Percentiles rank a stretch among this genome's conserved stretches.
phyloP scores from a whole-genome alignment of 2,329 filamentous ascomycete species.

The Paramyrothecium roridum region DNA sequence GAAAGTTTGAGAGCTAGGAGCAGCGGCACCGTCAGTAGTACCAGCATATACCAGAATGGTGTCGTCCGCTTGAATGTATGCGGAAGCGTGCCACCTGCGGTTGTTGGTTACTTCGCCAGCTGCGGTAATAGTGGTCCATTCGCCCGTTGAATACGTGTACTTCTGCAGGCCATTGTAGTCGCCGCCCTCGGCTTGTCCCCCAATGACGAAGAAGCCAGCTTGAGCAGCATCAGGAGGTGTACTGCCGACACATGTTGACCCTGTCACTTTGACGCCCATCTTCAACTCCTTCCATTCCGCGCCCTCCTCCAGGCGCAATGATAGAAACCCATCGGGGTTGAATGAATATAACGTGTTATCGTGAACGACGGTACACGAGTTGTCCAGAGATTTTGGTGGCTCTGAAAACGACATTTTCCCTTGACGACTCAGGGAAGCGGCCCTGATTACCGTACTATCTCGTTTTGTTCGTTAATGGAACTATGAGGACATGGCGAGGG shows the following conservation, averaged over 20 bases:
- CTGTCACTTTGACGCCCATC: constrained; percentile 67
- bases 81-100: constrained; percentile 70
- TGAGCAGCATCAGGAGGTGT: constrained; percentile 54
- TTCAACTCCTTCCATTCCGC: constrained; percentile 68
- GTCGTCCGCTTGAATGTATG: constrained; percentile 68
- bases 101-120: constrained; percentile 57
- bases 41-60: constrained; percentile 81
- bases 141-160: constrained; percentile 50
- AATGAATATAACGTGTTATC: constrained; percentile 84
- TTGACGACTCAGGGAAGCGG: background rate
- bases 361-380: constrained; percentile 78
- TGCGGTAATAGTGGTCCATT: constrained; percentile 47
- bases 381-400: constrained; percentile 66
- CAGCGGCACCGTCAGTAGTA: constrained; percentile 54
- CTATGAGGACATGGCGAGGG: background rate
- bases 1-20: constrained; percentile 71
- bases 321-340: constrained; percentile 71
- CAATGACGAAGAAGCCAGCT: constrained; percentile 75
- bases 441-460: background rate
- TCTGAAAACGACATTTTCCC: constrained; percentile 66
- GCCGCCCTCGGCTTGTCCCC: constrained; percentile 56
- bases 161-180: constrained; percentile 74
- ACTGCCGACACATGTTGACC: constrained; percentile 73
- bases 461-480: background rate
- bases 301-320: constrained; percentile 64